Conservation (phyloP, 495 filamentous ascomycete genomes). For the Tuber brumale region DNA sequence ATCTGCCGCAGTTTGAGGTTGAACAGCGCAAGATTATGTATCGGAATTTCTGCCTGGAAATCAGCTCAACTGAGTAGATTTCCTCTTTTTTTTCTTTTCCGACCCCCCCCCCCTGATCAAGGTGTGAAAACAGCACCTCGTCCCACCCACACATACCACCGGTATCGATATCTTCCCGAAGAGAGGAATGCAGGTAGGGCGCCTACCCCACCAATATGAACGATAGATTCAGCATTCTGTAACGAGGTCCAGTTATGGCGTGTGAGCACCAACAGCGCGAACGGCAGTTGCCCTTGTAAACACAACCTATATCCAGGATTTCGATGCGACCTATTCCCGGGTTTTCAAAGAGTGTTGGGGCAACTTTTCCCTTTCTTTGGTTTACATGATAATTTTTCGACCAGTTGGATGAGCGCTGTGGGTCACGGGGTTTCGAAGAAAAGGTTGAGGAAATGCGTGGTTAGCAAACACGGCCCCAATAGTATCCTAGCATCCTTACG, state of each 20-base stretch:
- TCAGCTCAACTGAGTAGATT: neutral
- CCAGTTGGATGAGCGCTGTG: neutral
- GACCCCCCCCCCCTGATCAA: neutral
- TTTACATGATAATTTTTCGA: neutral
- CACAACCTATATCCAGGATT: neutral
- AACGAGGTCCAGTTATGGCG: neutral
- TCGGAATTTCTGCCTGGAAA: neutral
- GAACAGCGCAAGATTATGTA: neutral
- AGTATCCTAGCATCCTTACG: neutral
- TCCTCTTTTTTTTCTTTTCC: neutral
- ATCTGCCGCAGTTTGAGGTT: neutral
- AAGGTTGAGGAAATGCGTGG: neutral
- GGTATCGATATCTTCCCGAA: neutral
- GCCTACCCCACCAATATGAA: neutral
- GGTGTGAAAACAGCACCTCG: neutral
- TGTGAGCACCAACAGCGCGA: neutral
- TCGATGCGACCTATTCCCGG: neutral
- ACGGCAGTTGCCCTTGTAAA: neutral
- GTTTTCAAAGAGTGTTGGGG: neutral
- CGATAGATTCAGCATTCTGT: neutral
- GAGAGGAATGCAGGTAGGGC: neutral
- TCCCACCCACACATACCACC: neutral
- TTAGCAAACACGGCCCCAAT: neutral
- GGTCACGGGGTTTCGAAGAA: neutral
- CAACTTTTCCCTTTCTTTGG: neutral